Evolutionary conservation across 306 rosid genomes (phyloP), one percentile per base, ranked within the genome.

Genomic region (Senna tora): DNA sequence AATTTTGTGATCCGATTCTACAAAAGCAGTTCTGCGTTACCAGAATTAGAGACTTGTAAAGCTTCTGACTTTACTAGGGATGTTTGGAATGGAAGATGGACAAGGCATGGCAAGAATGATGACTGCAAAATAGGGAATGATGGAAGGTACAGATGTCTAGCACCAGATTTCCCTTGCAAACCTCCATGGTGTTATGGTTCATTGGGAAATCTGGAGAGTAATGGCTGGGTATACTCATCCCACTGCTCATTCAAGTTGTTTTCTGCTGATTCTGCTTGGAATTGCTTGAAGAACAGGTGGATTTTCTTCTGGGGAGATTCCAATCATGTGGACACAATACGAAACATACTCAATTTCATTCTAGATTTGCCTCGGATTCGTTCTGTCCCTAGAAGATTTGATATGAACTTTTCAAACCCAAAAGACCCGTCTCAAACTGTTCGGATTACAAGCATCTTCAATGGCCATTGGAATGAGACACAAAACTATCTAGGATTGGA

Each of bases 281-380:
- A 88, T 38, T 90, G 96, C 75, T 81, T 90, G 79, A 84, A 79
- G 61, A 84, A 82, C 43, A 36, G 91, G 54, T 93, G 98, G 96
- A 81, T 93, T 75, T 93, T 93, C 90, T 93, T 93, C 74, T 93
- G 96, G 98, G 96, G 98, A 0, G 98, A 93, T 77, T 93, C 98
- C 0, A 93, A 93, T 83, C 98, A 93, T 5, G 98, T 93, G 2
- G 98, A 93, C 75, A 86, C 98, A 0, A 88, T 93, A 14, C 80
- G 96, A 4, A 93, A 93, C 63, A 81, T 88, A 43, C 93, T 93
- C 73, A 88, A 88, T 73, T 93, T 93, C 46, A 75, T 90, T 17
- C 68, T 93, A 64, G 93, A 85, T 81, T 78, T 87, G 87, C 96
- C 93, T 12, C 83, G 77, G 1, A 83, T 93, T 42, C 81, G 51